These are phyloP conservation scores for Halenospora varia DNA, from an alignment of 495 filamentous ascomycete genomes.

Conservation along the genomic window DNA sequence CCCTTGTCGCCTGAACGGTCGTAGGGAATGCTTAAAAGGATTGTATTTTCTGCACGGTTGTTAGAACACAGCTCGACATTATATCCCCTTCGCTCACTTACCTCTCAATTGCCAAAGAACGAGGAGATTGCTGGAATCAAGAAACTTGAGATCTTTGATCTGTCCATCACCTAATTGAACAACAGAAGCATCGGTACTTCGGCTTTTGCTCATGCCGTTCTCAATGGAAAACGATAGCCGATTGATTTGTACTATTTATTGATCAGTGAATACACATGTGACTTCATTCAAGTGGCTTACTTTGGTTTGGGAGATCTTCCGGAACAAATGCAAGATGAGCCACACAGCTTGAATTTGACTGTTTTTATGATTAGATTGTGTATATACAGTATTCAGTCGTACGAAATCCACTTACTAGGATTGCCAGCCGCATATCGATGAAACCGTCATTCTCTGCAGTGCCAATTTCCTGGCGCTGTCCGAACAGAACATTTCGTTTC, in stretches of 20 bases:
- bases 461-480: constrained; percentile 34
- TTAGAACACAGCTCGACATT: constrained; percentile 2
- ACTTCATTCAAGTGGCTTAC: not conserved
- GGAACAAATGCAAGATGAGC: constrained; percentile 35
- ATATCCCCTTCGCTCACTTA: constrained; percentile 11
- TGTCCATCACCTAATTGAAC: constrained; percentile 36
- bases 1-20: constrained; percentile 6
- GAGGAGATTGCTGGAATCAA: constrained; percentile 38
- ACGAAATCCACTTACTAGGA: constrained; percentile 3
- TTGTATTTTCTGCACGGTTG: constrained; percentile 15
- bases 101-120: constrained; percentile 39
- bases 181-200: constrained; percentile 27
- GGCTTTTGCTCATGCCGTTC: constrained; percentile 38
- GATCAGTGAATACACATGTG: not conserved
- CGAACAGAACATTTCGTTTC: constrained; percentile 50
- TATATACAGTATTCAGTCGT: constrained; percentile 7
- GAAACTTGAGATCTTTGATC: constrained; percentile 47
- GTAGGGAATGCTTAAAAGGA: constrained; percentile 23
- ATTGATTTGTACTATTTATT: constrained; percentile 41
- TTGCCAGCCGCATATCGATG: constrained; percentile 25
- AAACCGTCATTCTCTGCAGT: constrained; percentile 29
- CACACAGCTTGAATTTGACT: constrained; percentile 25
- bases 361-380: too few species aligned
- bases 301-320: constrained; percentile 7
- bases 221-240: constrained; percentile 33